Base-by-base conservation (phyloP, 805 yeast genomes). In the Kodamaea kaohsiungensis region DNA sequence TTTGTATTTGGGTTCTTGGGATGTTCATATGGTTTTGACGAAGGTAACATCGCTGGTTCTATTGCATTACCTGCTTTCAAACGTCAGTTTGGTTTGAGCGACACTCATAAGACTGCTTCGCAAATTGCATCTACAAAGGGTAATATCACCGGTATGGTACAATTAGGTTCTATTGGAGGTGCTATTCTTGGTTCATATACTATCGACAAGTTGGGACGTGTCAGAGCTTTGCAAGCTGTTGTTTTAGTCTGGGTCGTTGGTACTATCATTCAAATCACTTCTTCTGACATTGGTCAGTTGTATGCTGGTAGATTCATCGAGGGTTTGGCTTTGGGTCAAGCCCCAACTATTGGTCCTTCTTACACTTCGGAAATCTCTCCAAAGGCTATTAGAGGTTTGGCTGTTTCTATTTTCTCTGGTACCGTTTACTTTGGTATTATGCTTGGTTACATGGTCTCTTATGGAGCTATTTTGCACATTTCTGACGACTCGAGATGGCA, bases 1-100 rank as follows among this genome's bases (percentile, higher is more conserved):
- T 66, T 77, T 37, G 72, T 80, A 1, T 83, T 82, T 65, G 87
- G 87, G 46, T 53, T 64, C 27, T 59, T 64, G 48, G 67, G 67
- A n/a, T 64, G 65, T 15, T 66, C 67, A 19, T 53, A 66, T 52
- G 67, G 67, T 9, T 59, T 58, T 33, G 67, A 64, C 49, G 67
- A 64, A 53, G 67, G 67, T 30, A 55, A 53, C 42, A 63, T 64
- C 22, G 58, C 66, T 6, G 67, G 65, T 4, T 50, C 55, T 17
- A 60, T 61, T 46, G 63, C 66, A 7, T 60, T 62, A 40, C 61
- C 57, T 12, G 54, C 66, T 12, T 64, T 64, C 55, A 53, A 54
- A 38, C 46, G 43, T 4, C 58, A 54, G 49, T 64, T 63, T 25
- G 66, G 66, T 2, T 54, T 64, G 43, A 16, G 43, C 9, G 65